Conservation (phyloP, 805 yeast species). For the Brettanomyces custersianus region DNA sequence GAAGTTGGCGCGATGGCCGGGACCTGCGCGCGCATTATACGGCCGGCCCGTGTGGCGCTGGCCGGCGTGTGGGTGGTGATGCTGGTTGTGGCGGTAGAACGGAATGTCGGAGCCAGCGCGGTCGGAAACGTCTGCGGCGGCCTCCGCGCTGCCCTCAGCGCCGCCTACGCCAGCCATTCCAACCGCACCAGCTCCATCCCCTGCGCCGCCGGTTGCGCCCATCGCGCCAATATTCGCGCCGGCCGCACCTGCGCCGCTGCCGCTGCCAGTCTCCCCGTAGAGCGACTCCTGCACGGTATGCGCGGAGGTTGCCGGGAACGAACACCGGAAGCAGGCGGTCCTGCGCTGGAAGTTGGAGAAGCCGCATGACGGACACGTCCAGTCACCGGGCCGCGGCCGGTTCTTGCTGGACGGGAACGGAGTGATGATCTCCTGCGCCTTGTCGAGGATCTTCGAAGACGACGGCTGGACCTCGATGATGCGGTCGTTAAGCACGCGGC, state of each 20-base stretch:
- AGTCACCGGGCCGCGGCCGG: conserved; percentile 92
- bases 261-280: conserved; percentile 17
- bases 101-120: conserved; percentile 1
- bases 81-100: conserved; percentile 9
- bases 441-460: conserved; percentile 64
- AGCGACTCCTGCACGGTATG: conserved; percentile 60
- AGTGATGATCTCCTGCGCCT: conserved; percentile 71
- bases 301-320: conserved; percentile 75
- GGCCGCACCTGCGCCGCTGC: conserved; percentile 12
- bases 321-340: conserved; percentile 88
- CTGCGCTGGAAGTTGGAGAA: conserved; percentile 91
- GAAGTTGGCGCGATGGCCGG: conserved; percentile 11
- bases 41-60: conserved; percentile 11
- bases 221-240: conserved; percentile 1
- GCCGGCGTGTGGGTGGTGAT: conserved; percentile 10
- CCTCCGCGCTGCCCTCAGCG: conserved; percentile 10
- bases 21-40: conserved; percentile 12
- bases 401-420: conserved; percentile 82
- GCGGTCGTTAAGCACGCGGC: conserved; percentile 61
- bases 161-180: conserved; percentile 9
- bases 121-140: conserved; percentile 5
- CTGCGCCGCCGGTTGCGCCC: no score
- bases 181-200: no score
- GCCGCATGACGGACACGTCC: conserved; percentile 97
- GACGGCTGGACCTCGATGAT: conserved; percentile 84